Evolutionary conservation across 805 yeast genomes (phyloP).

Genomic region (Zygosaccharomyces bailii): DNA sequence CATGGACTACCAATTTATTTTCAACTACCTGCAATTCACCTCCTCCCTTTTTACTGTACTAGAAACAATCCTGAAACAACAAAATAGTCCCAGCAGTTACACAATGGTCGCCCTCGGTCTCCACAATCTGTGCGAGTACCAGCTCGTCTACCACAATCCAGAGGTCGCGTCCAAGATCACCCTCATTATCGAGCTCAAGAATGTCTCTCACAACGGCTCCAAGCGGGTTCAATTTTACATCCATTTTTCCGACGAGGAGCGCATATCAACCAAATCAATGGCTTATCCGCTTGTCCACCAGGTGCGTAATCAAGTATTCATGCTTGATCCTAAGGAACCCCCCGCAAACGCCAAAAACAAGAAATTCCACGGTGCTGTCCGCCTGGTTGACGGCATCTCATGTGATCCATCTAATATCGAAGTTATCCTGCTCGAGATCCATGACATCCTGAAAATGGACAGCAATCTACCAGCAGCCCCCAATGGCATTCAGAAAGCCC

Average conservation of each 20-base stretch:
- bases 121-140: slow-evolving; percentile 33
- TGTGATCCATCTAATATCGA: slow-evolving; percentile 33
- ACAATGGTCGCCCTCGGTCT: slow-evolving; percentile 28
- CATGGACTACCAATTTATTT: slow-evolving; percentile 34
- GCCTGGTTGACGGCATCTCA: slow-evolving; percentile 31
- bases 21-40: slow-evolving; percentile 36
- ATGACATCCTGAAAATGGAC: slow-evolving; percentile 22
- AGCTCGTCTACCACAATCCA: slow-evolving; percentile 29
- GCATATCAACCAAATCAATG: slow-evolving; percentile 26
- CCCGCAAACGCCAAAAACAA: slow-evolving; percentile 7
- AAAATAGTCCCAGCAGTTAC: slow-evolving; percentile 12
- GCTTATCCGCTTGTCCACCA: slow-evolving; percentile 32
- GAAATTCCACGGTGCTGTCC: slow-evolving; percentile 21
- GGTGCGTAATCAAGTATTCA: slow-evolving; percentile 31
- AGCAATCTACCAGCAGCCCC: slow-evolving; percentile 9
- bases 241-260: slow-evolving; percentile 34
- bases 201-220: slow-evolving; percentile 28
- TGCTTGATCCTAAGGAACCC: slow-evolving; percentile 23
- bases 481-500: slow-evolving; percentile 9
- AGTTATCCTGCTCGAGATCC: slow-evolving; percentile 28
- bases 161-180: slow-evolving; percentile 29
- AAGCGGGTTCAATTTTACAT: slow-evolving; percentile 28
- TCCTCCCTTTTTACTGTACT: slow-evolving; percentile 29
- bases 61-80: slow-evolving; percentile 19
- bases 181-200: slow-evolving; percentile 29